Evolutionary conservation across 2,329 filamentous ascomycete genomes (phyloP), one percentile per base, ranked within the genome.

Genomic region (Malbranchea cinnamomea): DNA sequence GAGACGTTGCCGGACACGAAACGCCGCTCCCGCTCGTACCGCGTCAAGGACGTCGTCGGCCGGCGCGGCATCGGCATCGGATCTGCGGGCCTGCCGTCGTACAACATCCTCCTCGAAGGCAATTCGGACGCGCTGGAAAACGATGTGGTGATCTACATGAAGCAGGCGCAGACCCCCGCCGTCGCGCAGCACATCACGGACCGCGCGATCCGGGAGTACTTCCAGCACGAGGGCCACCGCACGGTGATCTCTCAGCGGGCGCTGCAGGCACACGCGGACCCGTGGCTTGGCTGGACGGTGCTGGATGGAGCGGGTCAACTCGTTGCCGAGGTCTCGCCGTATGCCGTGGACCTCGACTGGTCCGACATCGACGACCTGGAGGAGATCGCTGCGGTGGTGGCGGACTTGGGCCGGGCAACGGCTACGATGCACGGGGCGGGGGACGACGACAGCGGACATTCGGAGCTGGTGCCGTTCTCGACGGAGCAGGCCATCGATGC

Each of bases 271-370:
- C 26, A 38, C 16, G 33, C 39, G 7, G 39, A 41, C 23, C 36
- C 35, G 6, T 40, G 37, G 39, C 37, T 41, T 11, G 39, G 39
- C 26, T 40, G 39, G 39, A 35, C 39, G n/a, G 37, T 40, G 27
- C 29, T 41, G 6, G 39, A 41, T 17, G 39, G 39, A 15, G 33
- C 31, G 6, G 39, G 39, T 7, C 39, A 40, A 32, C 33, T 41
- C n/a, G 39, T 41, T 13, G 39, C 39, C 4, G 39, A 41, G 24
- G 39, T 41, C 11, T 40, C 37, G 4, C 39, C 39, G 6, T 41
- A 41, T n/a, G 37, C 39, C 1, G 37, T 41, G 5, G 39, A 41
- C 24, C 33, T 41, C 4, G 37, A 41, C 19, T 41, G 39, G 39
- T 38, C 39, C 2, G 39, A 41, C 11, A 41, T 41, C 28, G 35